Base-by-base conservation (phyloP, 768 basidiomycete genomes). In the Mycena vulgaris region DNA sequence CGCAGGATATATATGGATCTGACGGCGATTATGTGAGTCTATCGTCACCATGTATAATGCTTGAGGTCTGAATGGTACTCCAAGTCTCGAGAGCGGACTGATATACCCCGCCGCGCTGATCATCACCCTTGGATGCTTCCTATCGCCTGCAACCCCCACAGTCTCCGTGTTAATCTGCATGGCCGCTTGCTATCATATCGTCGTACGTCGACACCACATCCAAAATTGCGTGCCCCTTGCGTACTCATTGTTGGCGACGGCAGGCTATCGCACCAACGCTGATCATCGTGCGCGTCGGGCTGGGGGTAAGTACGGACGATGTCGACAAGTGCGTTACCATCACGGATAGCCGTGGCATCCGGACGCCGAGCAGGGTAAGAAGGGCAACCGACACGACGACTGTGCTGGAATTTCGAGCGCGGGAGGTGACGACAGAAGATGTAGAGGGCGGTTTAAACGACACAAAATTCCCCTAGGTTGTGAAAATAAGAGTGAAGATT, bases 241-340 rank as follows among this genome's bases (percentile, higher is more conserved):
- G 17, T 8, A n/a, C 42, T 42, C 9, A 42, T 42, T n/a, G 21
- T 42, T 42, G 17, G 42, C 21, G 42, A 42, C 17, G 42, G 42
- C 17, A 42, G 42, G 42, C 9, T 5, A 42, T 42, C 42, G 42
- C 42, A 42, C 42, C 42, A 16, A 42, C 42, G 17, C 42, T 42
- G 42, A 42, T 42, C 42, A 42, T 42, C 21, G 42, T 42, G 5
- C 42, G 42, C 42, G 42, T 42, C 33, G 7, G 68, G 17, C 27
- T 69, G 28, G 68, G 68, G 13, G 55, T 69, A 45, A 69, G 68
- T 45, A 69, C 61, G 0, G 68, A 69, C 33, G 68, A 59, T 33
- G 60, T 69, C 25, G 68, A 63, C 4, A 33, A 57, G 35, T 42
- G 45, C 14, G 14, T 16, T 16, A 39, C 39, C 14, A 8, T 39